A percentile compares a stretch with the other conserved stretches of the same genome.
Evolutionary conservation across 1,139 yeast species (phyloP).

Genomic region (Nakaseomyces nivariensis): DNA sequence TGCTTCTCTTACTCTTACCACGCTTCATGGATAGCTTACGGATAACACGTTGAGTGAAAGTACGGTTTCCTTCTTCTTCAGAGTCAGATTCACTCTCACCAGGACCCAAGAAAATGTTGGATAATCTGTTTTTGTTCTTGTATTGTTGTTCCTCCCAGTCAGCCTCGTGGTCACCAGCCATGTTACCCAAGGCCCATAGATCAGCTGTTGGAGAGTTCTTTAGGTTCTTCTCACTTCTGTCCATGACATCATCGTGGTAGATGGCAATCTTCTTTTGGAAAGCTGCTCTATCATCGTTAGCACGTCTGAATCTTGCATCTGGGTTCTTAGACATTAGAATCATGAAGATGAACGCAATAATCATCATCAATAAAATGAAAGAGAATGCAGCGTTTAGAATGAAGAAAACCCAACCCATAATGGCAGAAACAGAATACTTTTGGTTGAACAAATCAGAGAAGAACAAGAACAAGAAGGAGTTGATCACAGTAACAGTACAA

Average conservation of each 20-base stretch:
- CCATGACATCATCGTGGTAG: constrained; percentile 1
- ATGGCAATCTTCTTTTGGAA: constrained; percentile 53
- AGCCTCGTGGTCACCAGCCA: constrained; percentile 60
- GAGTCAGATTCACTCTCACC: neutral
- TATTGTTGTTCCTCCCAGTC: constrained; percentile 38
- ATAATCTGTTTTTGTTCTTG: neutral
- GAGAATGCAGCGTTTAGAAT: constrained; percentile 71
- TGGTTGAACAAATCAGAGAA: constrained; percentile 67
- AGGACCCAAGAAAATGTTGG: constrained; percentile 2
- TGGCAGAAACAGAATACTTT: constrained; percentile 54
- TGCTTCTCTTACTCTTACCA: constrained; percentile 7
- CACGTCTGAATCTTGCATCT: constrained; percentile 74
- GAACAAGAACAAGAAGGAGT: constrained; percentile 64
- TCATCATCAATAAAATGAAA: constrained; percentile 49
- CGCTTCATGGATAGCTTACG: constrained; percentile 19
- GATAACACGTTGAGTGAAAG: constrained; percentile 19
- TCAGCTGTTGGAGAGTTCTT: constrained; percentile 38
- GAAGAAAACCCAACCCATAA: constrained; percentile 77
- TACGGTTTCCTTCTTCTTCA: constrained; percentile 7
- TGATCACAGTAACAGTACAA: constrained; percentile 52
- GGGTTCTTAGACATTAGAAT: constrained; percentile 65
- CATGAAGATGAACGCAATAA: constrained; percentile 46
- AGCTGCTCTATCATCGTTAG: constrained; percentile 73
- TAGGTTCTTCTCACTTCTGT: neutral
- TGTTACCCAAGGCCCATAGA: constrained; percentile 30